A percentile compares a stretch with the other conserved stretches of the same genome.
phyloP scores from a whole-genome alignment of 179 eudicot species.

The Sideroxylon spinosum region DNA sequence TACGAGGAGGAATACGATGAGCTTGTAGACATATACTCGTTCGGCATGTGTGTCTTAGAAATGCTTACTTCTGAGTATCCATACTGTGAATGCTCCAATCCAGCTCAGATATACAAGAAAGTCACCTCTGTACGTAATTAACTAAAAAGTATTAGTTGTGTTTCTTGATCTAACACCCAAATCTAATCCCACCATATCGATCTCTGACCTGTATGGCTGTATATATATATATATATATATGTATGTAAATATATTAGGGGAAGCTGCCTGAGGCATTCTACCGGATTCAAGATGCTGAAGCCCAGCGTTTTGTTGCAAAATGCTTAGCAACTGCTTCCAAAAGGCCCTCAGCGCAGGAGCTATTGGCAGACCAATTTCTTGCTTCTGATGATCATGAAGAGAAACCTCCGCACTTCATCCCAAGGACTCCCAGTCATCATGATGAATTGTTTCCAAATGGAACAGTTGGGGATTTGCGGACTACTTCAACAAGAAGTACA shows the following conservation, averaged over 20 bases:
- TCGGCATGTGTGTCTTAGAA: conserved; percentile 29
- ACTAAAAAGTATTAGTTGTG: no score
- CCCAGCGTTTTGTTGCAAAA: conserved; percentile 45
- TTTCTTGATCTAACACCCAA: no score
- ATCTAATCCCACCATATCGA: conserved; percentile 1
- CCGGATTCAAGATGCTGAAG: conserved; percentile 41
- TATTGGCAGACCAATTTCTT: conserved; percentile 68
- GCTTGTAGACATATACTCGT: conserved; percentile 28
- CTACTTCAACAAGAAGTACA: conserved; percentile 31
- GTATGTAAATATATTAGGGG: conserved; percentile 31
- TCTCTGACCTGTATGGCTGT: neutral
- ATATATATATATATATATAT: no score
- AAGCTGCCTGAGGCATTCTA: conserved; percentile 56
- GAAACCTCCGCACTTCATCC: conserved; percentile 14
- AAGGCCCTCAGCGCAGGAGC: conserved; percentile 62
- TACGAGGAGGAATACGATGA: conserved; percentile 27
- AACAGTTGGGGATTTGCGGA: conserved; percentile 6
- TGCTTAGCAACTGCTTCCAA: conserved; percentile 49
- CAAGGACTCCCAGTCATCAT: conserved; percentile 14
- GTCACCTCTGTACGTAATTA: conserved; percentile 22
- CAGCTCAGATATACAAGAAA: conserved; percentile 34
- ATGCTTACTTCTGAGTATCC: conserved; percentile 30
- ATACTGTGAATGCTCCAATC: conserved; percentile 28
- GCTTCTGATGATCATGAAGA: conserved; percentile 27
- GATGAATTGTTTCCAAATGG: conserved; percentile 20